These are phyloP conservation scores for Cyberlindnera mrakii DNA, from an alignment of 805 yeast species.

Conservation along the genomic window DNA sequence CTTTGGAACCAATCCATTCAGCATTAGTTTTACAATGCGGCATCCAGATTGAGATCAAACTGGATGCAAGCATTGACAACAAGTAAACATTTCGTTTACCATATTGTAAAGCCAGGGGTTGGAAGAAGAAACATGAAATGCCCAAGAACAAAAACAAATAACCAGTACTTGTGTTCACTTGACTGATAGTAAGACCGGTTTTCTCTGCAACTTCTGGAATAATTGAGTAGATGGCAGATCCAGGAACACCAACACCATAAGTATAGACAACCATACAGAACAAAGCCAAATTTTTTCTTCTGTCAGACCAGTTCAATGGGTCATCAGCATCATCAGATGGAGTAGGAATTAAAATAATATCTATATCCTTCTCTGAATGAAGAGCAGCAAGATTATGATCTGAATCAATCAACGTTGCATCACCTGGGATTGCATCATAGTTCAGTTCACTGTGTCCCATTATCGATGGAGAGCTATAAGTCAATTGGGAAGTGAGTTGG, in stretches of 20 bases:
- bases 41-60: conserved; percentile 35
- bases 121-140: conserved; percentile 42
- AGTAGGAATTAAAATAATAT: conserved; percentile 53
- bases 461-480: too few relatives aligned
- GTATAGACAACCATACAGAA: conserved; percentile 39
- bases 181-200: conserved; percentile 30
- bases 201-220: conserved; percentile 31
- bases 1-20: conserved; percentile 34
- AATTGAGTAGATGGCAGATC: conserved; percentile 44
- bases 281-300: conserved; percentile 41
- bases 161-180: conserved; percentile 44
- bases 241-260: conserved; percentile 39
- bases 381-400: conserved; percentile 28
- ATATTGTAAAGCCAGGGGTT: conserved; percentile 43
- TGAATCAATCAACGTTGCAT: conserved; percentile 41
- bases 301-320: conserved; percentile 56
- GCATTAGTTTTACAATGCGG: conserved; percentile 32
- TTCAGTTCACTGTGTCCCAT: conserved; percentile 15
- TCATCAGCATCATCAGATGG: conserved; percentile 68
- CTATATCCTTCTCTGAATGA: conserved; percentile 26
- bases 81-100: conserved; percentile 44
- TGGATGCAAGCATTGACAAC: conserved; percentile 32
- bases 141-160: conserved; percentile 46
- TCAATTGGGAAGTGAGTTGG: too few relatives aligned
- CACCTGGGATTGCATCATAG: conserved; percentile 43